phyloP scores from a whole-genome alignment of 257 asterid genomes.

The Phtheirospermum japonicum region DNA sequence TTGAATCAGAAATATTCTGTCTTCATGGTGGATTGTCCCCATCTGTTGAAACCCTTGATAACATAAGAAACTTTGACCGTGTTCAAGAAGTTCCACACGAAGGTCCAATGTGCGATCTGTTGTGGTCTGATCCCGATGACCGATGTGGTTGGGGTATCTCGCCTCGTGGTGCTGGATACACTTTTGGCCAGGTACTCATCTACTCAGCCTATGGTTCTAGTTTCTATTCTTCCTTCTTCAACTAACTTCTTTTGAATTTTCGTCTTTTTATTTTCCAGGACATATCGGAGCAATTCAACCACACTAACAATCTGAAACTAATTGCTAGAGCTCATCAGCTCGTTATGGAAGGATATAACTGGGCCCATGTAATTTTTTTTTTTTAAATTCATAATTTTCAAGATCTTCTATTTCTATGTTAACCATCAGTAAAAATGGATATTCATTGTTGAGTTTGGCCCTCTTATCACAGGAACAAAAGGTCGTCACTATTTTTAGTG shows the following conservation, averaged over 20 bases:
- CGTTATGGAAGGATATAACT: conserved; percentile 96
- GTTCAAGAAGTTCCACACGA: conserved; percentile 99
- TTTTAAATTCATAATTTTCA: too few relatives aligned
- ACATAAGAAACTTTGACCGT: conserved; percentile 90
- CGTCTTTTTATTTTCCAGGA: too few relatives aligned
- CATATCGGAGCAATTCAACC: conserved; percentile 95
- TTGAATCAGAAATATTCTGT: conserved; percentile 95
- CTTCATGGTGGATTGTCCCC: conserved; percentile 96
- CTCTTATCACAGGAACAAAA: conserved; percentile 75
- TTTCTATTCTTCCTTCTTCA: conserved; percentile 18
- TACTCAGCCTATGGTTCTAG: not conserved
- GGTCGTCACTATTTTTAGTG: conserved; percentile 91
- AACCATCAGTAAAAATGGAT: conserved; percentile 6
- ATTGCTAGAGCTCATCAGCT: conserved; percentile 98
- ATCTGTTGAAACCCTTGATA: conserved; percentile 89
- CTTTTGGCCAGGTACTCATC: conserved; percentile 82
- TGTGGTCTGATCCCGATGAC: conserved; percentile 99
- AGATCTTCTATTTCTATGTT: not conserved
- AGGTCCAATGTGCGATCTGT: conserved; percentile 96
- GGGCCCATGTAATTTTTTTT: conserved; percentile 85
- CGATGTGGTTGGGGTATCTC: conserved; percentile 99
- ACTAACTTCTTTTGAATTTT: not conserved
- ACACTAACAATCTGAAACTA: conserved; percentile 73
- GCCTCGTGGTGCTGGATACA: conserved; percentile 98
- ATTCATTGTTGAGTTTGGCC: conserved; percentile 25